Evolutionary conservation across 2,329 filamentous ascomycete species (phyloP), one percentile per base, ranked within the genome.

Genomic region (Monosporascus sp.): DNA sequence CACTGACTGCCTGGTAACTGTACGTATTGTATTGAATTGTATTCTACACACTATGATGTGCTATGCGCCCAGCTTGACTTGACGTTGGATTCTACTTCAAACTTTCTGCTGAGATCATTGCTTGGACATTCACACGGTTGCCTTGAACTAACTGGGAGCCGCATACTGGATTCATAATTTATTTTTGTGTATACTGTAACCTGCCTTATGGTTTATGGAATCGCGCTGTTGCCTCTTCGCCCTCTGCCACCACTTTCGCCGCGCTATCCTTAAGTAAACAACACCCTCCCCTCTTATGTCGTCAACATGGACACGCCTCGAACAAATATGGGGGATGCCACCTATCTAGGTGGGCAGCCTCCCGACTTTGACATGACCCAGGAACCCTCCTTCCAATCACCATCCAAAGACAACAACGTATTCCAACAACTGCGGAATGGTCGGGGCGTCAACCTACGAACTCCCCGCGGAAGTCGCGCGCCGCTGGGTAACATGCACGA

Each of bases 331-430:
- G 90, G 88, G 66, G 90, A 97, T 79, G 85, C 84, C 71, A 96
- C 91, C 60, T 93, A 86, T 70, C 77, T 95, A 57, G 83, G 74
- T 70, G 76, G 84, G 71, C 72, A 81, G 72, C 74, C 64, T 15
- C 76, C 84, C 62, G 86, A 90, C 65, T 84, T 95, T 65, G 90
- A 95, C 63, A 85, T 93, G 61, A 95, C 90, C 50, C 86, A 91
- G 63, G 90, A 95, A 67, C 85, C 89, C 53, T 94, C 93, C 1
- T 96, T 97, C 62, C 83, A 86, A 52, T 91, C 89, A 31, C 92
- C 88, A 24, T 82, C 79, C 27, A 92, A 89, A 70, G 83, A 86
- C 65, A 83, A 85, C 63, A 89, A 94, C 62, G 74, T 97, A 24
- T 74, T 95, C 47, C 84, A 86, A 57, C 84, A 89, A 58, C 79